Conservation (phyloP, 345 rosid species). For the Conringia planisiliqua region DNA sequence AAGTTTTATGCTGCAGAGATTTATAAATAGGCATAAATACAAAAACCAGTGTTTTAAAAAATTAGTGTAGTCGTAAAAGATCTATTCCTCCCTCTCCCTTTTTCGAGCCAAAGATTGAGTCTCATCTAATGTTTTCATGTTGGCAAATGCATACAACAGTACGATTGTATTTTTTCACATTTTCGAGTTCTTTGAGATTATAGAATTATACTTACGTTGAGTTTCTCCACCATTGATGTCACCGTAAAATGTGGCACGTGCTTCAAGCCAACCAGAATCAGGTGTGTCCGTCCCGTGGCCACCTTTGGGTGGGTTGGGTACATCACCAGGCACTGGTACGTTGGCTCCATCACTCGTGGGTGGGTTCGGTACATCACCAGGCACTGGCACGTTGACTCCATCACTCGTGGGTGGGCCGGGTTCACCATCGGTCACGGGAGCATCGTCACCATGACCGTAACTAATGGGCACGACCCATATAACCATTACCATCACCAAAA, state of each 20-base stretch:
- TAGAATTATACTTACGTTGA: slow-evolving; percentile 12
- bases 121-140: neutral
- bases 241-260: slow-evolving; percentile 32
- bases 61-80: neutral
- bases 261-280: neutral
- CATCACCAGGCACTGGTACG: too few species aligned
- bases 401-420: neutral
- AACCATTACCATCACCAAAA: neutral
- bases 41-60: neutral
- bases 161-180: too few species aligned
- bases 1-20: neutral
- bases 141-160: neutral
- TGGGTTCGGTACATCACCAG: too few species aligned
- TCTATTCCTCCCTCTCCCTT: neutral
- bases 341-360: too few species aligned
- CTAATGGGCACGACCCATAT: slow-evolving; percentile 12
- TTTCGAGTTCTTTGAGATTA: neutral
- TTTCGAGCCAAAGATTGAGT: neutral
- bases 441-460: neutral
- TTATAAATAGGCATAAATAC: neutral
- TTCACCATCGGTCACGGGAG: neutral
- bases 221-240: slow-evolving; percentile 24
- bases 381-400: neutral
- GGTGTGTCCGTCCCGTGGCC: neutral
- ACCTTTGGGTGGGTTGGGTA: neutral